Evolutionary conservation across 2,329 filamentous ascomycete species (phyloP), one percentile per base, ranked within the genome.

Genomic region (Colletotrichum sp.): DNA sequence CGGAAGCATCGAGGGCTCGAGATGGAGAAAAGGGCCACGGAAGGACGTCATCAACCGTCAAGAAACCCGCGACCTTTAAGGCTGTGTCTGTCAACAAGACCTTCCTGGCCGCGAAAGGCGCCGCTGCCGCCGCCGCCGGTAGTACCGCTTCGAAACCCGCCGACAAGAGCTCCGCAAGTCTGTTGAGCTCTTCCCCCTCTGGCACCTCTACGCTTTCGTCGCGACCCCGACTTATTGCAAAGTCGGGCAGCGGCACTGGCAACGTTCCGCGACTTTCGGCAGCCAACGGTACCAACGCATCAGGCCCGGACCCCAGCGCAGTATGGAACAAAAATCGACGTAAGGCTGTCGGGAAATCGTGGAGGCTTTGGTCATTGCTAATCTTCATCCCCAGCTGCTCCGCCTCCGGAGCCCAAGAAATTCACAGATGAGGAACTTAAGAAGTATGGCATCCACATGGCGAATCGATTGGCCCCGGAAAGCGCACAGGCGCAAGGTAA

Each of bases 311-410:
- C 83, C 89, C 91, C 34, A 94, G 88, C 83, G 93, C 90, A 69
- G 95, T 98, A 55, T 98, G 95, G 95, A 98, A 97, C 86, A 96
- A 96, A 86, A 98, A 97, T 83, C 90, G 93, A 88, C 94, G 95
- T 94, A 90, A 83, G 93, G 87, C 65, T 75, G 44, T 36, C 39
- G 30, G 72, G 30, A 36, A 59, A 16, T 59, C 30, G 59, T 44
- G 34, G 65, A n/a, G 65, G 32, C 30, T 21, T 44, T 26, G 64
- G n/a, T 5, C 63, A 15, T 62, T 75, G 78, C 81, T 84, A 80
- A 83, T 79, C 52, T 36, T 69, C 34, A 34, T 64, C 57, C 63
- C 44, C 79, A 94, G 92, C 92, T 68, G 88, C 89, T 8, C 90
- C 92, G 69, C 89, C 90, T 8, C 92, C 93, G 8, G 94, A 95